Percentiles rank a stretch among this genome's conserved stretches.
These are phyloP conservation scores for Vanilla planifolia DNA, from an alignment of 106 monocot species.

Conservation along the genomic window DNA sequence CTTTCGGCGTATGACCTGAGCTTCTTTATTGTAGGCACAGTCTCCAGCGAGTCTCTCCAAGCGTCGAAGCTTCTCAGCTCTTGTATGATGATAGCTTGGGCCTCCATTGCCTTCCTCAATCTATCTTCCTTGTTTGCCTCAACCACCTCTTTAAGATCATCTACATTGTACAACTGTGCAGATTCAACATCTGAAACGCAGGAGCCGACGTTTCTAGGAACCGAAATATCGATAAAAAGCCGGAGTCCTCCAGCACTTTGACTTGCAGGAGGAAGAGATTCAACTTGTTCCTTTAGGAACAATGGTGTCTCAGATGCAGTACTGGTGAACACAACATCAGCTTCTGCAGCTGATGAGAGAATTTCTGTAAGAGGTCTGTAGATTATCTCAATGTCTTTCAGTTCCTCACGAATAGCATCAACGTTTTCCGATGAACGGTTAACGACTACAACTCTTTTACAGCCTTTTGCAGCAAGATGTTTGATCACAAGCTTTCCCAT, in stretches of 20 bases:
- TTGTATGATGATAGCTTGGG: constrained; percentile 62
- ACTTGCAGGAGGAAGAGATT: constrained; percentile 50
- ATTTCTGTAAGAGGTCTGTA: constrained; percentile 79
- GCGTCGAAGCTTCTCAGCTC: constrained; percentile 77
- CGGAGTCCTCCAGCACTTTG: constrained; percentile 44
- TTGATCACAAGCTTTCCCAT: constrained; percentile 99
- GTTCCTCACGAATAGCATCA: constrained; percentile 64
- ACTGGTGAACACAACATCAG: constrained; percentile 94
- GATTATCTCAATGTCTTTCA: constrained; percentile 74
- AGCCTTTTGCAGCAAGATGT: constrained; percentile 87
- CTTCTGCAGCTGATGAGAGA: constrained; percentile 67
- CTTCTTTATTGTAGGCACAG: constrained; percentile 98
- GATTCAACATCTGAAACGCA: constrained; percentile 41
- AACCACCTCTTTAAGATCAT: constrained; percentile 93
- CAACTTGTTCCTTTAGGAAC: constrained; percentile 73
- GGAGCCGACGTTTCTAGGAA: constrained; percentile 83
- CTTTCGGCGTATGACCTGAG: constrained; percentile 82
- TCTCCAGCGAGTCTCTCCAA: constrained; percentile 94
- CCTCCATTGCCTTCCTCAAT: constrained; percentile 84
- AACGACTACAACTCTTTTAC: constrained; percentile 69
- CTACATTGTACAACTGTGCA: constrained; percentile 71
- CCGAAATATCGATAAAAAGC: constrained; percentile 86
- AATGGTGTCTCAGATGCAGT: constrained; percentile 87
- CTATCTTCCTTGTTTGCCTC: constrained; percentile 97
- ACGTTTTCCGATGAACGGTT: constrained; percentile 83